Evolutionary conservation across 495 filamentous ascomycete species (phyloP), one percentile per base, ranked within the genome.

Genomic region (Aspergillus kassunensis): DNA sequence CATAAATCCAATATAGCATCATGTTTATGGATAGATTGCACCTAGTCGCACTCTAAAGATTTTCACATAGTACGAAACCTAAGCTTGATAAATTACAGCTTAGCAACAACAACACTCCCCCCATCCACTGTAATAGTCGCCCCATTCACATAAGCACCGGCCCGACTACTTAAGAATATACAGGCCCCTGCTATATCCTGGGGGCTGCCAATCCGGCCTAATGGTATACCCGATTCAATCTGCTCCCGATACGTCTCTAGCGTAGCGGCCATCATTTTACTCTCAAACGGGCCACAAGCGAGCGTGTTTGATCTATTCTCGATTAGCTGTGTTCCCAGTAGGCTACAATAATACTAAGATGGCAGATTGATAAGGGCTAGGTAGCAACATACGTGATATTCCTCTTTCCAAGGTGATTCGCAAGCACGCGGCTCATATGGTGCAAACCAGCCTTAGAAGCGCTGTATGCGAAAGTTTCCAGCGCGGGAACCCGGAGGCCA

Each of bases 251-350:
- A 80, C 6, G 71, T 62, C 53, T 81, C 68, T 46, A 91, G 65
- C 34, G 86, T 89, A 34, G 78, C 82, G 10, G 80, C 81, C 88
- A 90, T 90, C 88, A 91, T 92, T 70, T 89, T 89, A 53, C 81
- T 87, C 62, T 88, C 75, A 57, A 92, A 92, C 12, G 88, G 87
- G 9, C 88, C 88, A 57, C 87, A 91, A 27, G 88, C 88, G 45
- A 92, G 73, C 0, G 83, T 76, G 48, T 90, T 90, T 1, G 68
- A 76, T 33, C 69, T 72, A 49, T 31, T n/a, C 46, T 16, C 20
- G 12, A n/a, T 52, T 36, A 52, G 41, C 31, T 7, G 19, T 36
- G 57, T 39, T 20, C n/a, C n/a, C n/a, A n/a, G n/a, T n/a, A n/a
- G n/a, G n/a, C n/a, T n/a, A n/a, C n/a, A n/a, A n/a, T n/a, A n/a